Conservation (phyloP, 208 protist species). For the Blastocrithidia nonstop region DNA sequence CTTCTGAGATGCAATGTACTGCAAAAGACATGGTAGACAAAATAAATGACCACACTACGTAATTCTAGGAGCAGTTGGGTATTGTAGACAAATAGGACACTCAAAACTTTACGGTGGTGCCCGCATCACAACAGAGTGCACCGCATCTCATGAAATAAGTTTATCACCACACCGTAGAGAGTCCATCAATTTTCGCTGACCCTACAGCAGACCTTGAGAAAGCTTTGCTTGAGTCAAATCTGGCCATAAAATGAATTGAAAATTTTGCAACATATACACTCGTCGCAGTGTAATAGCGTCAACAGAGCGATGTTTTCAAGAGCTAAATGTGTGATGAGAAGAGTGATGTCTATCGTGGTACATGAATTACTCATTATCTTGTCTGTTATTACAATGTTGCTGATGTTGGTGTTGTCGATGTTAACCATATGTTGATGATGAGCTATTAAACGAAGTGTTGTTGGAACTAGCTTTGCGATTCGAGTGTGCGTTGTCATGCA, state of each 20-base stretch:
- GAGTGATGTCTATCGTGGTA: too few species aligned
- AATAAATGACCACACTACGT: constrained; percentile 78
- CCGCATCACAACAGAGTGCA: constrained; percentile 70
- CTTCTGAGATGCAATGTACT: constrained; percentile 37
- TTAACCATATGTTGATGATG: too few species aligned
- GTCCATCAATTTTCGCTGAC: constrained; percentile 38
- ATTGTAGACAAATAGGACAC: constrained; percentile 73
- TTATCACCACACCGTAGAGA: constrained; percentile 28
- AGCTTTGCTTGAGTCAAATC: constrained; percentile 9
- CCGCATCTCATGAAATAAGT: constrained; percentile 56
- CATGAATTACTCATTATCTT: too few species aligned
- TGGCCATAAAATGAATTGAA: constrained; percentile 72
- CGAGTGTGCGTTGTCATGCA: too few species aligned
- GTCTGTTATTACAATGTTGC: too few species aligned
- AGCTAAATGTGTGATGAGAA: too few species aligned
- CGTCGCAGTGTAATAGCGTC: constrained; percentile 34
- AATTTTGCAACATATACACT: constrained; percentile 78
- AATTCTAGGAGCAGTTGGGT: constrained; percentile 49
- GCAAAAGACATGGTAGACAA: constrained; percentile 64
- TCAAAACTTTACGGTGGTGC: constrained; percentile 51
- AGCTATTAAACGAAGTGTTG: too few species aligned
- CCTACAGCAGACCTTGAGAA: constrained; percentile 21
- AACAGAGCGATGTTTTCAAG: constrained; percentile 12
- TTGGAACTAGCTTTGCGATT: too few species aligned
- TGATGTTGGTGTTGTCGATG: too few species aligned